These are phyloP conservation scores for Hymenoscyphus fructigenus DNA, from an alignment of 2,329 filamentous ascomycete genomes.

Conservation along the genomic window DNA sequence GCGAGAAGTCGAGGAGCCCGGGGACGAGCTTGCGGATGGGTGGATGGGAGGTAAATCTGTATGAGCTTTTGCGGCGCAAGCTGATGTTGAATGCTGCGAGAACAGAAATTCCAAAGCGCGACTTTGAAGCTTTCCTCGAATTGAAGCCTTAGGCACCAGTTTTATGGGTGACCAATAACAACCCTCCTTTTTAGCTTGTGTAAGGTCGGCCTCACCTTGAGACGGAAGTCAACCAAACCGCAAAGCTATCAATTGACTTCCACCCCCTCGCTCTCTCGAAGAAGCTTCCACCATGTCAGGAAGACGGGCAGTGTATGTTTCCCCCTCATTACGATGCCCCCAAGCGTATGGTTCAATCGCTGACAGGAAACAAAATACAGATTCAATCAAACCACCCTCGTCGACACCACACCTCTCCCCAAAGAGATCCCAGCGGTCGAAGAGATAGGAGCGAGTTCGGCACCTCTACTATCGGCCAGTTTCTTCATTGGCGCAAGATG, in stretches of 20 bases:
- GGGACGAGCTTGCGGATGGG: neutral
- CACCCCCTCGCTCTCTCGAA: constrained; percentile 21
- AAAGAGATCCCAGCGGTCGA: constrained; percentile 87
- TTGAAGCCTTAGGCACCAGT: neutral
- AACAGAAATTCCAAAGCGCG: constrained; percentile 6
- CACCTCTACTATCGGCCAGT: constrained; percentile 84
- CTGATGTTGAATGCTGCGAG: neutral
- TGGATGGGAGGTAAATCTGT: neutral
- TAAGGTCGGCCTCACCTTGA: constrained; percentile 33
- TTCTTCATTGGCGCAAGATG: constrained; percentile 98
- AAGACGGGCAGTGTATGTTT: constrained; percentile 31
- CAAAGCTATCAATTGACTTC: constrained; percentile 38
- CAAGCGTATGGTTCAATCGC: neutral
- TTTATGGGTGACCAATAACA: constrained; percentile 24
- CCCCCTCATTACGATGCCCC: neutral
- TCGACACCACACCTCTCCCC: constrained; percentile 95
- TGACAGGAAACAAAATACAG: constrained; percentile 48
- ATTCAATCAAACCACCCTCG: constrained; percentile 90
- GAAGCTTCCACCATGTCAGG: constrained; percentile 33
- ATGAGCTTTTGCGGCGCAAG: neutral
- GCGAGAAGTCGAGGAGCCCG: neutral
- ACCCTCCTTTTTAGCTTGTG: constrained; percentile 18
- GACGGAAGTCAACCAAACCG: constrained; percentile 20
- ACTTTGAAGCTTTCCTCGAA: constrained; percentile 4
- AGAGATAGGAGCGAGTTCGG: constrained; percentile 91